Conservation (phyloP, 2,329 filamentous ascomycete species). For the Myriosclerotinia curreyana region DNA sequence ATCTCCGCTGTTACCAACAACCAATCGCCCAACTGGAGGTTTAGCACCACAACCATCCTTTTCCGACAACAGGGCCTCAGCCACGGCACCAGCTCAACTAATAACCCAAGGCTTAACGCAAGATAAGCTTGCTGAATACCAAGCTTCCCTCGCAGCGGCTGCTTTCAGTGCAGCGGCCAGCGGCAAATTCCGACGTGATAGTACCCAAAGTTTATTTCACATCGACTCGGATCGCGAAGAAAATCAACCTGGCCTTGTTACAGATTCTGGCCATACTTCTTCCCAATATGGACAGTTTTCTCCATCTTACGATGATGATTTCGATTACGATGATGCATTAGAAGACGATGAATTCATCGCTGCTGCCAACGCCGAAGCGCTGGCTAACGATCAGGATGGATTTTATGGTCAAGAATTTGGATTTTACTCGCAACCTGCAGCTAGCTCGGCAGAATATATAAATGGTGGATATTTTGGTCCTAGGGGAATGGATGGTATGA, state of each 20-base stretch:
- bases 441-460: slow-evolving; percentile 51
- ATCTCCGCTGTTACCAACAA: not conserved
- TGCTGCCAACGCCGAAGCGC: slow-evolving; percentile 87
- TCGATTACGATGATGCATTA: slow-evolving; percentile 59
- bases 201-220: slow-evolving; percentile 28
- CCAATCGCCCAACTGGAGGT: slow-evolving; percentile 13
- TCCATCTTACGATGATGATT: slow-evolving; percentile 44
- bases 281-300: slow-evolving; percentile 40
- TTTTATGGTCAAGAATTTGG: slow-evolving; percentile 97
- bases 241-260: slow-evolving; percentile 41
- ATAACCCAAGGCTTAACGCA: slow-evolving; percentile 46
- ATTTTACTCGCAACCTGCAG: slow-evolving; percentile 71
- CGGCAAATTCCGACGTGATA: slow-evolving; percentile 68
- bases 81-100: not conserved
- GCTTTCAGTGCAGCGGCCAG: slow-evolving; percentile 72
- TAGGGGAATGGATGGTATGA: slow-evolving; percentile 58
- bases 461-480: slow-evolving; percentile 90
- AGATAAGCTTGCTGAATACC: slow-evolving; percentile 67
- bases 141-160: slow-evolving; percentile 79
- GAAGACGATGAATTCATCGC: slow-evolving; percentile 91
- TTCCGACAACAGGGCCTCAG: slow-evolving; percentile 15
- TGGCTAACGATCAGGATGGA: slow-evolving; percentile 88
- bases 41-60: slow-evolving; percentile 35
- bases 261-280: slow-evolving; percentile 42
- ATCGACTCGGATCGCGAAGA: slow-evolving; percentile 35